phyloP scores from a whole-genome alignment of 768 basidiomycete species.

The Agrocybe praecox region DNA sequence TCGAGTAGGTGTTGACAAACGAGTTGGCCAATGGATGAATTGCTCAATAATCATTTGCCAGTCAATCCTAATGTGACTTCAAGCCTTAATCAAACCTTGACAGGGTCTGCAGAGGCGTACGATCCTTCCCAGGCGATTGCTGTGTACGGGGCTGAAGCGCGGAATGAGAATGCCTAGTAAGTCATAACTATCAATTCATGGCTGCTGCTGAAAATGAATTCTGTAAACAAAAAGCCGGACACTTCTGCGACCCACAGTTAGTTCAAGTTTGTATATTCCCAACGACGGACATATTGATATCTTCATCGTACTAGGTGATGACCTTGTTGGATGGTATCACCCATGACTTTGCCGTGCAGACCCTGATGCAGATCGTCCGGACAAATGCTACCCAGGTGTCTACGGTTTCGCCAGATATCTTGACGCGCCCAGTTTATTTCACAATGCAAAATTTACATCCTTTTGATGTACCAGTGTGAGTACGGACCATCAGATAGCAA shows the following conservation, averaged over 20 bases:
- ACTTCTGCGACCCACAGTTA: conserved; percentile 27
- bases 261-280: neutral
- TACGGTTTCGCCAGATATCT: conserved; percentile 8
- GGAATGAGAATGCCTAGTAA: conserved; percentile 63
- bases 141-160: conserved; percentile 44
- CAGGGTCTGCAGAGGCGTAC: conserved; percentile 37
- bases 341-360: conserved; percentile 10
- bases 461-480: conserved; percentile 17
- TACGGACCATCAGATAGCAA: neutral
- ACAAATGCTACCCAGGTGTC: conserved; percentile 7
- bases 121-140: conserved; percentile 49
- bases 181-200: conserved; percentile 20
- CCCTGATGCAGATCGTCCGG: neutral
- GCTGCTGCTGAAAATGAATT: neutral
- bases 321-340: conserved; percentile 10
- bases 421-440: conserved; percentile 15
- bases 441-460: conserved; percentile 16
- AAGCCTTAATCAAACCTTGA: conserved; percentile 35
- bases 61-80: conserved; percentile 41
- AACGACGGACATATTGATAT: neutral
- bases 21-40: neutral
- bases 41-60: conserved; percentile 10
- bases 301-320: conserved; percentile 2
- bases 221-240: conserved; percentile 20
- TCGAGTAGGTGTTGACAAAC: conserved; percentile 30